Conservation (phyloP, 768 basidiomycete species). For the Podaxis sp. region DNA sequence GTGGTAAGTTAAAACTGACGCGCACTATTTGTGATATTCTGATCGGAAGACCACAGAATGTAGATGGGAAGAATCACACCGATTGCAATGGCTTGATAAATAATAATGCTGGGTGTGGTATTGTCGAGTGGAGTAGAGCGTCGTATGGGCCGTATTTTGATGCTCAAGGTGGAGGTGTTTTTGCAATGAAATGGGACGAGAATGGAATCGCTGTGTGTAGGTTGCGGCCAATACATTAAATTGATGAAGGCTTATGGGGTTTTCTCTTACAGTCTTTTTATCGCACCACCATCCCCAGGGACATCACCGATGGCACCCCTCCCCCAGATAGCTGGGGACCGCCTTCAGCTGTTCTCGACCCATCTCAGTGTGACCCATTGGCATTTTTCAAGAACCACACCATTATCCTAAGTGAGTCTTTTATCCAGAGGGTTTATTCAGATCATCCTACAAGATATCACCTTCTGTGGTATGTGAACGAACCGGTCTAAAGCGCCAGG, state of each 20-base stretch:
- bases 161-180: conserved; percentile 74
- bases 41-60: conserved; percentile 23
- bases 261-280: conserved; percentile 68
- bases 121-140: conserved; percentile 74
- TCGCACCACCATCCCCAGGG: conserved; percentile 67
- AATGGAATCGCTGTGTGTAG: conserved; percentile 70
- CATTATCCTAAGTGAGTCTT: conserved; percentile 64
- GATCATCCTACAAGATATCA: conserved; percentile 51
- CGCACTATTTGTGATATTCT: background rate
- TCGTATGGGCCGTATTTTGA: conserved; percentile 87
- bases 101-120: conserved; percentile 69
- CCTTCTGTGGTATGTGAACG: conserved; percentile 61
- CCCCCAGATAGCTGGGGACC: conserved; percentile 64
- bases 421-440: background rate
- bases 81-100: conserved; percentile 50
- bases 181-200: conserved; percentile 88
- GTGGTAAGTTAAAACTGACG: conserved; percentile 38
- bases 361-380: conserved; percentile 50
- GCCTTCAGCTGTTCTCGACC: conserved; percentile 58
- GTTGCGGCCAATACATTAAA: conserved; percentile 24
- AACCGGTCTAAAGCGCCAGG: background rate
- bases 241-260: background rate
- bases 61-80: conserved; percentile 46
- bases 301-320: conserved; percentile 58
- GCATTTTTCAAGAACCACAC: conserved; percentile 65